Base-by-base conservation (phyloP, 2,329 filamentous ascomycete species). In the Ceratocystis lukuohia region DNA sequence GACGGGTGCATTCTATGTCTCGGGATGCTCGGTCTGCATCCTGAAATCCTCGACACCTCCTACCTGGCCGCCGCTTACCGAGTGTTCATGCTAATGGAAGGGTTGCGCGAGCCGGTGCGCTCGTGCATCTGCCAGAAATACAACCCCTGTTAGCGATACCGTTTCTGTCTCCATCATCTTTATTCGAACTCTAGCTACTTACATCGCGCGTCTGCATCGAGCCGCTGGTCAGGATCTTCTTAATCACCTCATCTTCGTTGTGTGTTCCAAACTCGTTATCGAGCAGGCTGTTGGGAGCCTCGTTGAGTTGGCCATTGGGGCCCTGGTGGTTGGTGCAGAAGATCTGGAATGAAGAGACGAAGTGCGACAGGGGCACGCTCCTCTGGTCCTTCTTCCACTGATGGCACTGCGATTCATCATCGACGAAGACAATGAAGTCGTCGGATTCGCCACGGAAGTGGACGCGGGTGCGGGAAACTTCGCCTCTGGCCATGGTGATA, bases 311-410 rank as follows among this genome's bases (percentile, higher is more conserved):
- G 66, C 93, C 93, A 75, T 96, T 91, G 57, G 84, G 84, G 70
- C 93, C 93, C 75, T 96, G 91, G 76, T 91, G 96, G 80, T 95
- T 89, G 45, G 91, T 96, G 56, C 88, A 80, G 73, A 96, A 96
- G 73, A 99, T 81, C 82, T 96, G 89, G 82, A 90, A 97, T 6
- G 88, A 82, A 67, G 87, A 90, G 66, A 97, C 83, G 66, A 99
- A 92, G 72, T 96, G 86, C 1, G 89, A 83, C 61, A 97, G 79
- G 46, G 94, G 88, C 37, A 94, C 79, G 37, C 83, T 86, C 20
- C 25, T 22, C 74, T 84, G 86, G 80, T 97, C 93, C 3, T 75
- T 79, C 80, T 86, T 85, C 93, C 93, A 97, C 76, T 93, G 86
- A 76, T 89, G 80, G 72, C 90, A 85, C 62, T 82, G 80, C 68